Evolutionary conservation across 225 moss, liverwort and hornwort species (phyloP).

Genomic region (Straminergon stramineum): DNA sequence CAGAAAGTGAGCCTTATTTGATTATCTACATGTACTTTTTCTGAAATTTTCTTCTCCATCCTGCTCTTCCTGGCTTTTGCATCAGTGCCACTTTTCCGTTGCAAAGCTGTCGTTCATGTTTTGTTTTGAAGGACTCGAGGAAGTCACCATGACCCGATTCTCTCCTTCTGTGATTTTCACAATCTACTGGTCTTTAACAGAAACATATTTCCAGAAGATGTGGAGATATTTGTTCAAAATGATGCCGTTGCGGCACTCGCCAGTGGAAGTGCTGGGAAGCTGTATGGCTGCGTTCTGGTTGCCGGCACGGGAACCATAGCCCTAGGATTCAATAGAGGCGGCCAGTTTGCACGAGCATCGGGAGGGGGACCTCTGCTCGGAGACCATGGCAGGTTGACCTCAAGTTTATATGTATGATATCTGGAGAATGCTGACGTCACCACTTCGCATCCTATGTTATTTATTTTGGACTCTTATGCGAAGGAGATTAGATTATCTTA

Average conservation of each 20-base stretch:
- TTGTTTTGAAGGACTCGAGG: not conserved
- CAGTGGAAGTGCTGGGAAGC: constrained; percentile 66
- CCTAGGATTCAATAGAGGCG: constrained; percentile 60
- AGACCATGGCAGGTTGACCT: constrained; percentile 74
- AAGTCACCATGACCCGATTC: not conserved
- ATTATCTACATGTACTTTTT: not conserved
- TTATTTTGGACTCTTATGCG: not conserved
- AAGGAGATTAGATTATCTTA: not conserved
- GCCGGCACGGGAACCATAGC: constrained; percentile 87
- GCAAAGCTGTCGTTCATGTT: not conserved
- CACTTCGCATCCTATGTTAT: not conserved
- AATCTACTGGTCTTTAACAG: constrained; percentile 22
- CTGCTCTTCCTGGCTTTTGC: not conserved
- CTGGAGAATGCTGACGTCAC: not conserved
- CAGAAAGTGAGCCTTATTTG: not conserved
- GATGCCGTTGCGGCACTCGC: constrained; percentile 86
- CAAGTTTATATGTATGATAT: not conserved
- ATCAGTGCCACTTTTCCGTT: not conserved
- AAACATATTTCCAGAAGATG: constrained; percentile 49
- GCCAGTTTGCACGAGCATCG: constrained; percentile 66
- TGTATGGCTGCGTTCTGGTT: constrained; percentile 82
- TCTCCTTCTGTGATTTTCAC: not conserved
- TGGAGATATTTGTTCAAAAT: constrained; percentile 73
- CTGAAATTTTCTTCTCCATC: not conserved
- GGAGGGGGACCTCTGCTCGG: constrained; percentile 82